Conservation (phyloP, 192 early-diverging fungal species). For the Podila epicladia region DNA sequence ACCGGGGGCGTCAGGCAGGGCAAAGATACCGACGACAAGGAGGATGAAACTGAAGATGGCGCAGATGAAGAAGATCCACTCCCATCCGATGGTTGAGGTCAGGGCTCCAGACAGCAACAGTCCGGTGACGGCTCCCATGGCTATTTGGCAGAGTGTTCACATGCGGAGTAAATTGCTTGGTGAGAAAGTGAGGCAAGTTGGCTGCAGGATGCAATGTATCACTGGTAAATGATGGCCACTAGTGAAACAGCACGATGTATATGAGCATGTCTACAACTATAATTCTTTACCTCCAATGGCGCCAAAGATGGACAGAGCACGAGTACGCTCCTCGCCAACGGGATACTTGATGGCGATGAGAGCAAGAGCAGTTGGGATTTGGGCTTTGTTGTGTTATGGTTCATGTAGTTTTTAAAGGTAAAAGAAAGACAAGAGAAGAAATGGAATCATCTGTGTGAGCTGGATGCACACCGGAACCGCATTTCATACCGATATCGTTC, state of each 20-base stretch:
- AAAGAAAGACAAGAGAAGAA: not conserved
- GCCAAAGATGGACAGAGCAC: slow-evolving; percentile 44
- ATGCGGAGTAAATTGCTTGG: too few relatives aligned
- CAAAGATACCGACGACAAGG: slow-evolving; percentile 43
- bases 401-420: not conserved
- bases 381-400: slow-evolving; percentile 11
- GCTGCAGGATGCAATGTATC: too few relatives aligned
- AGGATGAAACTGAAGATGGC: slow-evolving; percentile 41
- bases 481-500: too few relatives aligned
- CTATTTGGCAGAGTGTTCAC: slow-evolving; percentile 1
- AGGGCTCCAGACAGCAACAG: slow-evolving; percentile 47
- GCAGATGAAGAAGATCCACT: slow-evolving; percentile 55
- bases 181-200: too few relatives aligned
- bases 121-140: slow-evolving; percentile 48
- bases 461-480: too few relatives aligned
- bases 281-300: slow-evolving; percentile 43
- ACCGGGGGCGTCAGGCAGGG: slow-evolving; percentile 34
- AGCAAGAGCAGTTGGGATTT: slow-evolving; percentile 48
- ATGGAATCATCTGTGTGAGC: not conserved
- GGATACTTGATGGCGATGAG: slow-evolving; percentile 49
- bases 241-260: not conserved
- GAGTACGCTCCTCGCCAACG: slow-evolving; percentile 25
- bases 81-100: slow-evolving; percentile 52
- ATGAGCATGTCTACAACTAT: not conserved
- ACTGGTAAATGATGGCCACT: too few relatives aligned